phyloP scores from a whole-genome alignment of 768 basidiomycete genomes.

The Amanita molliuscula region DNA sequence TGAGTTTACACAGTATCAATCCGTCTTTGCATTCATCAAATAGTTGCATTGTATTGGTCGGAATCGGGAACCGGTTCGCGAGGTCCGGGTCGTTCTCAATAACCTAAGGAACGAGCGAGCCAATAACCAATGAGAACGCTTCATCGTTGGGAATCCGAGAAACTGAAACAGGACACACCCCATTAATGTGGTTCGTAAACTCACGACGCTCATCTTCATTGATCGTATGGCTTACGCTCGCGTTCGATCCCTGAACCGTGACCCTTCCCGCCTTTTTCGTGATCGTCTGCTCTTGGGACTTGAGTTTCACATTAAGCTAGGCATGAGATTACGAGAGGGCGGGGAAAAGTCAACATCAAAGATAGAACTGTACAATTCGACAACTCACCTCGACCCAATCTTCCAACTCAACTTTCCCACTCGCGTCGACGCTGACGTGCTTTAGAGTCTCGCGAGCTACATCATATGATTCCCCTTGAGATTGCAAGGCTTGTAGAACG shows the following conservation, averaged over 20 bases:
- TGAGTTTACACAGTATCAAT: constrained; percentile 92
- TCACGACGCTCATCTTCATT: constrained; percentile 93
- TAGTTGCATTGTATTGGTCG: constrained; percentile 94
- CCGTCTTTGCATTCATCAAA: constrained; percentile 97
- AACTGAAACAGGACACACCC: constrained; percentile 38
- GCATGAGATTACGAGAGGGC: not conserved
- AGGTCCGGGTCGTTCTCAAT: constrained; percentile 88
- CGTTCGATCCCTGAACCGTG: constrained; percentile 88
- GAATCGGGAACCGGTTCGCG: constrained; percentile 76
- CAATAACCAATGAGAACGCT: not conserved
- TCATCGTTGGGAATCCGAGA: constrained; percentile 3
- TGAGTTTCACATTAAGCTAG: constrained; percentile 77
- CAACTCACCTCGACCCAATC: constrained; percentile 90
- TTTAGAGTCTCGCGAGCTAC: constrained; percentile 85
- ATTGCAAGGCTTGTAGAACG: constrained; percentile 70
- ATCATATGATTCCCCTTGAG: constrained; percentile 85
- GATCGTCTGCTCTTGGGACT: constrained; percentile 36
- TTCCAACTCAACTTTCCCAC: constrained; percentile 92
- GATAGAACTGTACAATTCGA: constrained; percentile 6
- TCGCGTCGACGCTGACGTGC: constrained; percentile 87
- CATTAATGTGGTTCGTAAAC: constrained; percentile 98
- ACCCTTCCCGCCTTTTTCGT: constrained; percentile 79
- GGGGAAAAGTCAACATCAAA: constrained; percentile 11
- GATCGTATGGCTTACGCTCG: constrained; percentile 93
- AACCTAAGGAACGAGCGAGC: constrained; percentile 41